Base-by-base conservation (phyloP, 345 rosid genomes). In the Hibiscus tridactylites region DNA sequence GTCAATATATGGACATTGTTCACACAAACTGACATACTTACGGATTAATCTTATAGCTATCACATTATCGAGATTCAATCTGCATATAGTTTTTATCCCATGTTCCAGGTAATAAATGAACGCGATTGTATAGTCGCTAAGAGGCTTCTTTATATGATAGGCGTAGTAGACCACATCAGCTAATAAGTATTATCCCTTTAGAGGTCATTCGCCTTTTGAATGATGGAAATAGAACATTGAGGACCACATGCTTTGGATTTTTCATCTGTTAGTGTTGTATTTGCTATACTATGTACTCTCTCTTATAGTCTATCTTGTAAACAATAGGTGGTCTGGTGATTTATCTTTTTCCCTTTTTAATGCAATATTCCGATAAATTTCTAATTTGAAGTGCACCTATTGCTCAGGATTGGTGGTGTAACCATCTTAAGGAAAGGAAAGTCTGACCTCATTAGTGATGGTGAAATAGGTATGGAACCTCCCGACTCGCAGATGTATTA, bases 391-490 rank as follows among this genome's bases (percentile, higher is more conserved):
- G 28, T 61, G 19, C 9, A 31, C 65, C 52, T 77, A 54, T 73
- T 44, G 19, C 29, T 76, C 83, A 95, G 99, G 86, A 84, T 95
- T 28, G 99, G 97, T 61, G 86, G 93, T n/a, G 87, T 90, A 16
- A 92, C 97, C 59, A 83, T 95, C 82, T 78, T 89, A 57, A 80
- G 81, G 84, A 95, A 95, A 87, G 97, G 99, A 47, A 92, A 84
- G 66, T 79, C 86, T 74, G 97, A 95, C 79, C 87, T 92, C 76
- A 80, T 95, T 65, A 89, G 89, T 71, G 88, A 92, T 35, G 95
- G 98, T 12, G 82, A 88, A 75, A 75, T 49, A 81, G 96, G 99
- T 95, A 82, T 21, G 80, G 67, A 65, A 71, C 21, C 65, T 15
- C 21, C 39, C 19, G 52, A 21, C 69, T 42, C 9, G n/a, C 31